Conservation (phyloP, 1,139 yeast genomes). For the Meyerozyma sp. region DNA sequence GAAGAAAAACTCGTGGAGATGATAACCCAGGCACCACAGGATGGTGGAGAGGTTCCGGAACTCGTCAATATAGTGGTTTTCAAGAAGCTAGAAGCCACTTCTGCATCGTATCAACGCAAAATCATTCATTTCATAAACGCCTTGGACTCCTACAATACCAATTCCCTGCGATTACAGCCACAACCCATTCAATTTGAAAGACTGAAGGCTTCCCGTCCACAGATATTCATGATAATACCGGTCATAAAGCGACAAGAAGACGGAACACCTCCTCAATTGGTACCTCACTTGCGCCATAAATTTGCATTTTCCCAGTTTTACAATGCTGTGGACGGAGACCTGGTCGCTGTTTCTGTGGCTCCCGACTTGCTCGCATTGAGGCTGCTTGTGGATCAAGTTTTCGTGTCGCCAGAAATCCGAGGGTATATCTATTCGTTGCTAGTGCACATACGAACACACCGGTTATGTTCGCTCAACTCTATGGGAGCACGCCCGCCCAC, state of each 20-base stretch:
- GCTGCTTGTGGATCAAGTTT: constrained; percentile 14
- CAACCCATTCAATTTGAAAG: constrained; percentile 10
- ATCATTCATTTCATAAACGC: constrained; percentile 24
- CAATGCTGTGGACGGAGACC: neutral
- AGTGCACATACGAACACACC: constrained; percentile 34
- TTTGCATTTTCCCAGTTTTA: constrained; percentile 30
- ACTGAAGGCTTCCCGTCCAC: constrained; percentile 14
- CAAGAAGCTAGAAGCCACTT: constrained; percentile 16
- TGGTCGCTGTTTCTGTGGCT: neutral
- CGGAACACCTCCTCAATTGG: constrained; percentile 11
- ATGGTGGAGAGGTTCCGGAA: neutral
- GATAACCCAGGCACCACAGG: neutral
- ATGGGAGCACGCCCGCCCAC: constrained; percentile 32
- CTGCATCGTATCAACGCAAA: constrained; percentile 16
- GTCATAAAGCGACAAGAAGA: constrained; percentile 14
- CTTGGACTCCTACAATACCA: constrained; percentile 27
- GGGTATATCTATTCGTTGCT: constrained; percentile 36
- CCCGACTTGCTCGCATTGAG: neutral
- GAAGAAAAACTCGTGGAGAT: constrained; percentile 3
- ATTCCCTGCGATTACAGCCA: constrained; percentile 10
- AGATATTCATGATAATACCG: constrained; percentile 21
- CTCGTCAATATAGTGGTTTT: neutral
- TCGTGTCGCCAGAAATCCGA: constrained; percentile 31
- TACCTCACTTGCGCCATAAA: constrained; percentile 31
- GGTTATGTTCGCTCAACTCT: constrained; percentile 37